Base-by-base conservation (phyloP, 192 early-diverging fungal genomes). In the Umbelopsis sp. region DNA sequence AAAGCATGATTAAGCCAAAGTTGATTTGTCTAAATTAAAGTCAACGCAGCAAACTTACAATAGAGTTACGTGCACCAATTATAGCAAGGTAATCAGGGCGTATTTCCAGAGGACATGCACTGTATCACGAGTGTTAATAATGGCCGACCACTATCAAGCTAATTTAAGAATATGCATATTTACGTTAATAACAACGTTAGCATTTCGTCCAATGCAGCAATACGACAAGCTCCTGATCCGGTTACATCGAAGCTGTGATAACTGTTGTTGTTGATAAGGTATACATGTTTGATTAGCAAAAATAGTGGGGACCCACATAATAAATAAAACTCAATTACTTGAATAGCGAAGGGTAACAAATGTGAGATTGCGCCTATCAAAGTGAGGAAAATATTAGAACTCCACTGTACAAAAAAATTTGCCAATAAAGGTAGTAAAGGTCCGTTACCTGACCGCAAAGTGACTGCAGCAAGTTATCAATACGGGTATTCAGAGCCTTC, bases 361-460 rank as follows among this genome's bases (percentile, higher is more conserved):
- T 61, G 12, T 61, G 55, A 7, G 55, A 33, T 35, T 61, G 55
- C 3, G 55, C 55, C 55, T 61, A 35, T 35, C 30, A 53, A 53
- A 53, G 23, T 22, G 22, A 8, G 11, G 10, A 16, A 27, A 16
- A 15, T 16, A 15, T 61, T 30, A 61, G 55, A 35, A 25, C 53
- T 61, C 52, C 51, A 53, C 22, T 23, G 22, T 3, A 0, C 11
- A 4, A 2, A 53, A 53, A 53, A 23, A 23, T 53, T 53, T 12
- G 4, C 51, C 51, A 53, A 53, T 23, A 20, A 23, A 12, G 51
- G 21, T 10, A 53, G 2, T 23, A 53, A 53, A 53, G 23, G n/a
- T 25, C 21, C 16, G 5, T 61, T 61, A 61, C 55, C 55, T 61
- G 55, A 35, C 55, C 55, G 27, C 55, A 61, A 61, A 61, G 55